These are phyloP conservation scores for Colletotrichum nymphaeae DNA, from an alignment of 2,329 filamentous ascomycete genomes.

Conservation along the genomic window DNA sequence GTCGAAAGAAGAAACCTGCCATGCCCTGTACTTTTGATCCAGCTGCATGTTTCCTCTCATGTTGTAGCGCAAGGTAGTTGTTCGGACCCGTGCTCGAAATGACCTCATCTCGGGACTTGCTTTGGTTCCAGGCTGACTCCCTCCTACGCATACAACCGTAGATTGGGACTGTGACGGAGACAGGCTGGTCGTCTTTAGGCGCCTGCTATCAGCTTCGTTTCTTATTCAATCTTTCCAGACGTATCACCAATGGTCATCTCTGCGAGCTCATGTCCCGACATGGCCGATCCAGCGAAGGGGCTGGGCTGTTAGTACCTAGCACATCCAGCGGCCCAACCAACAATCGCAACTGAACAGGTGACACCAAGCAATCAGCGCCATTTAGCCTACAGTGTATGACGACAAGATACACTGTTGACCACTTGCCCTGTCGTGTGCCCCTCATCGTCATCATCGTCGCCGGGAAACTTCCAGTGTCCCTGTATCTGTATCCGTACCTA, in stretches of 20 bases:
- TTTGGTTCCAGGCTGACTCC: not conserved
- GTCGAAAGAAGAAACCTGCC: constrained; percentile 17
- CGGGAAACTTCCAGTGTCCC: not conserved
- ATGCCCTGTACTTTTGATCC: not conserved
- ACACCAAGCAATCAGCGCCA: not conserved
- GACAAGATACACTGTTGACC: not conserved
- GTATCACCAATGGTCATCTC: not conserved
- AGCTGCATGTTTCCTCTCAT: not conserved
- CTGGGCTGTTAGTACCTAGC: not conserved
- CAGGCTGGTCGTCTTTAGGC: not conserved
- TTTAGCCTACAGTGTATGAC: not conserved
- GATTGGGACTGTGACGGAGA: not conserved
- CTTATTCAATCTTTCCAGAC: constrained; percentile 1
- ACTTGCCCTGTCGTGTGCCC: not conserved
- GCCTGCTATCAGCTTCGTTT: constrained; percentile 9
- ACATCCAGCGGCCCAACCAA: not conserved
- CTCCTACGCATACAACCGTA: not conserved
- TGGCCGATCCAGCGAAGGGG: not conserved
- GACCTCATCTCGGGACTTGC: constrained; percentile 1
- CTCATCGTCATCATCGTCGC: not conserved
- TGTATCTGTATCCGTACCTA: not conserved
- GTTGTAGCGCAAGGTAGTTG: not conserved
- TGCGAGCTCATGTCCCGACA: not conserved
- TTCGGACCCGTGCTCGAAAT: not conserved
- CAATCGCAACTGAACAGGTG: not conserved